Base-by-base conservation (phyloP, 192 early-diverging fungal species). In the Gamsiella multidivaricata region DNA sequence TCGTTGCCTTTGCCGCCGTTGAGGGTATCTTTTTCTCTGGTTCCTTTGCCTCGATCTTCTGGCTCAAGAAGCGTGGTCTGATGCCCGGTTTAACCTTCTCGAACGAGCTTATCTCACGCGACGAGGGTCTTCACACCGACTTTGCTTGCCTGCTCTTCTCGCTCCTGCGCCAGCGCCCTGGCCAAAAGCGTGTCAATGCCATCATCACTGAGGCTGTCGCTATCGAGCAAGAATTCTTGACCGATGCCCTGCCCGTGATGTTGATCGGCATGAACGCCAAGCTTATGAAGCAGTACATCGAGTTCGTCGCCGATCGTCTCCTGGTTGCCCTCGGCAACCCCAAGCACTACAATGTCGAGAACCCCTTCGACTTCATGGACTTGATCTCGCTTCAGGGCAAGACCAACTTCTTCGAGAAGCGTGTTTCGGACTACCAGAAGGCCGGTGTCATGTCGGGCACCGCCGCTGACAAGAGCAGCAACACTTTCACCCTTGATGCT, bases 301-400 rank as follows among this genome's bases (percentile, higher is more conserved):
- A 98, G 84, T 99, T 99, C 83, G 97, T 99, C 17, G 97, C 97
- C 15, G 97, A 99, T 74, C 86, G 96, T 57, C 85, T 99, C 42
- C 83, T 97, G 61, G 94, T 97, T 12, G 93, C 94, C 17, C 88
- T 99, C 15, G 95, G 95, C 32, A 91, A 88, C 71, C 75, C 81
- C 32, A 99, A 99, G 86, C 70, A 88, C 70, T 99, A 93, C 88
- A 88, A 91, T 17, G 87, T 83, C 4, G 80, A 89, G 67, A 99
- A 99, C 75, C 97, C 97, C 45, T 99, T 99, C 68, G 97, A 99
- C 79, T 99, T 98, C 79, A 99, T 99, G 97, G 97, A 97, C 79
- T 83, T 99, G 83, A 97, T 98, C 80, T 96, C 94, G 23, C 85
- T 98, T 69, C 96, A 98, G 84, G 97, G 96, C 71, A 98, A 98